These are phyloP conservation scores for Podaxis sp. DNA, from an alignment of 768 basidiomycete genomes.

Conservation along the genomic window DNA sequence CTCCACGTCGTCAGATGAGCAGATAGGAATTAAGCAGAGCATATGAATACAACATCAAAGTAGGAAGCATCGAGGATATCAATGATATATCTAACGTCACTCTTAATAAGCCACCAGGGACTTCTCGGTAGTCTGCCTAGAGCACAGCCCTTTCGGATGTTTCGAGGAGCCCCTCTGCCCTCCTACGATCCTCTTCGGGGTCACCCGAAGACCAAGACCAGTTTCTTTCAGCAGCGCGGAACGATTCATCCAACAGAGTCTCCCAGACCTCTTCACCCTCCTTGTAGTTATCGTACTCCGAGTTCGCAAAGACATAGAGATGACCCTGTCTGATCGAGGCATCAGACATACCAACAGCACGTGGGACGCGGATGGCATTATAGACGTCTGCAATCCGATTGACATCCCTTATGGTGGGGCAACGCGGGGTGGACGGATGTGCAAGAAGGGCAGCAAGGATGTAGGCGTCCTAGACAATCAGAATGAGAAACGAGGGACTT, in stretches of 20 bases:
- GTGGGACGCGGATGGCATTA: slow-evolving; percentile 24
- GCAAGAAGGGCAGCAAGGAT: slow-evolving; percentile 37
- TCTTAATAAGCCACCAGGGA: no score
- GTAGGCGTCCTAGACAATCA: slow-evolving; percentile 40
- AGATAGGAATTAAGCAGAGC: no score
- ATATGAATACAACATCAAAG: no score
- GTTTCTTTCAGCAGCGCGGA: slow-evolving; percentile 19
- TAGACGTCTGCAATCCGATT: slow-evolving; percentile 24
- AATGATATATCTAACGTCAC: no score
- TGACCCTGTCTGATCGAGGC: slow-evolving; percentile 16
- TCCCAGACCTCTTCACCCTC: slow-evolving; percentile 25
- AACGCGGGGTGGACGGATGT: slow-evolving; percentile 26
- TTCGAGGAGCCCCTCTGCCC: slow-evolving; percentile 18
- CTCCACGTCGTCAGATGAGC: no score
- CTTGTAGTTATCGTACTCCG: slow-evolving; percentile 24
- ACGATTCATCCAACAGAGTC: slow-evolving; percentile 20
- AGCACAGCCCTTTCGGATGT: background rate
- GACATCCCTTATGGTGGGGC: slow-evolving; percentile 16
- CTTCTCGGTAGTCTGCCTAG: background rate
- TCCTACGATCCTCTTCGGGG: slow-evolving; percentile 22
- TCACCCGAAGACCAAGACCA: slow-evolving; percentile 27
- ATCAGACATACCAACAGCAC: slow-evolving; percentile 21
- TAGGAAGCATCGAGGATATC: no score
- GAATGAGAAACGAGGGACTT: slow-evolving; percentile 25
- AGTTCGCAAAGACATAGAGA: slow-evolving; percentile 15